Conservation (phyloP, 225 moss, liverwort and hornwort genomes). For the Straminergon stramineum region DNA sequence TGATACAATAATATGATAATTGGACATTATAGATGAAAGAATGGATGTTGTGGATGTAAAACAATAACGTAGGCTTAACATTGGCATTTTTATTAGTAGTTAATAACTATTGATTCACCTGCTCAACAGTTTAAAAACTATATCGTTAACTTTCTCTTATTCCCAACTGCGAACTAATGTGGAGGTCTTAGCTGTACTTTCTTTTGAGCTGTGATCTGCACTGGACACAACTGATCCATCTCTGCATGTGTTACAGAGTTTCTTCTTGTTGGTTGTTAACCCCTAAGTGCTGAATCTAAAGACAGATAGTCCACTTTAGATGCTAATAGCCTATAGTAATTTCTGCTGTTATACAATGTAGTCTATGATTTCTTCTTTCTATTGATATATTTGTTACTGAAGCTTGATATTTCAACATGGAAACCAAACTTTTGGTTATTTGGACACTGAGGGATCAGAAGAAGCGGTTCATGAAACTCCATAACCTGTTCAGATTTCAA, state of each 20-base stretch:
- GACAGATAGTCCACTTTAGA: neutral
- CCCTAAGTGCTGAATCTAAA: neutral
- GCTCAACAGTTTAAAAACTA: neutral
- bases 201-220: neutral
- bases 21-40: neutral
- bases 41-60: neutral
- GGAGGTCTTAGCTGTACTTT: neutral
- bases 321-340: neutral
- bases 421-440: neutral
- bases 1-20: neutral
- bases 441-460: neutral
- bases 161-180: neutral
- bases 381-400: neutral
- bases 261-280: neutral
- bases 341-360: neutral
- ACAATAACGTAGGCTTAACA: neutral
- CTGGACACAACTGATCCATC: neutral
- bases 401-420: neutral
- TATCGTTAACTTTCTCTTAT: neutral
- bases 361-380: neutral
- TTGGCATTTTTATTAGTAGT: too few species aligned
- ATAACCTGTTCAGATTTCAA: neutral
- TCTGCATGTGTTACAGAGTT: neutral
- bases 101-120: neutral
- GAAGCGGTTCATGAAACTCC: neutral